Evolutionary conservation across 1,284 basidiomycete genomes (phyloP).

Genomic region (Ganoderma multipileum): DNA sequence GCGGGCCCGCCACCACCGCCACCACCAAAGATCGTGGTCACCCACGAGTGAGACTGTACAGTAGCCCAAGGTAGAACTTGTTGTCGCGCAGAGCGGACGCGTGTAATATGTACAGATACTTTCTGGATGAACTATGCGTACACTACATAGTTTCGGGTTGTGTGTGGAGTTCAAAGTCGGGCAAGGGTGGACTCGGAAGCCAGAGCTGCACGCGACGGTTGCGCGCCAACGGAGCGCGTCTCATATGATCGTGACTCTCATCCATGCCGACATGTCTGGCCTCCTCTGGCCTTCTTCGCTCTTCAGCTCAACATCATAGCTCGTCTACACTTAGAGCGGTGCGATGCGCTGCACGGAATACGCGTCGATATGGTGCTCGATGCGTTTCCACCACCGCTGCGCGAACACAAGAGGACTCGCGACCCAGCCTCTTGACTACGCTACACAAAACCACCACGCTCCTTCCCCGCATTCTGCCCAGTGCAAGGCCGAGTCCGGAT

Average conservation of each 20-base stretch:
- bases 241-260: constrained; percentile 32
- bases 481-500: constrained; percentile 12
- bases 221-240: constrained; percentile 25
- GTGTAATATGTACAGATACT: constrained; percentile 15
- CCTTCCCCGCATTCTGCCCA: constrained; percentile 47
- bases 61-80: constrained; percentile 13
- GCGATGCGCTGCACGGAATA: constrained; percentile 5
- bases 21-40: constrained; percentile 36
- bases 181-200: neutral
- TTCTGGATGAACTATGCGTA: constrained; percentile 7
- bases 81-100: neutral
- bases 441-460: constrained; percentile 50
- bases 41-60: constrained; percentile 21
- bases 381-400: constrained; percentile 23
- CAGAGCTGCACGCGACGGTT: neutral
- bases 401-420: constrained; percentile 20
- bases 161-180: too few relatives aligned
- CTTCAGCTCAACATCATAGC: constrained; percentile 23
- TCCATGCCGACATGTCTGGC: constrained; percentile 44
- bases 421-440: constrained; percentile 38
- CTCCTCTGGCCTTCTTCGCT: constrained; percentile 32
- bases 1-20: constrained; percentile 25
- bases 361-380: constrained; percentile 17
- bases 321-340: constrained; percentile 2
- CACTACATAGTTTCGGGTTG: neutral